These are phyloP conservation scores for Afroboletus lepidellus DNA, from an alignment of 1,284 basidiomycete species.

Conservation along the genomic window DNA sequence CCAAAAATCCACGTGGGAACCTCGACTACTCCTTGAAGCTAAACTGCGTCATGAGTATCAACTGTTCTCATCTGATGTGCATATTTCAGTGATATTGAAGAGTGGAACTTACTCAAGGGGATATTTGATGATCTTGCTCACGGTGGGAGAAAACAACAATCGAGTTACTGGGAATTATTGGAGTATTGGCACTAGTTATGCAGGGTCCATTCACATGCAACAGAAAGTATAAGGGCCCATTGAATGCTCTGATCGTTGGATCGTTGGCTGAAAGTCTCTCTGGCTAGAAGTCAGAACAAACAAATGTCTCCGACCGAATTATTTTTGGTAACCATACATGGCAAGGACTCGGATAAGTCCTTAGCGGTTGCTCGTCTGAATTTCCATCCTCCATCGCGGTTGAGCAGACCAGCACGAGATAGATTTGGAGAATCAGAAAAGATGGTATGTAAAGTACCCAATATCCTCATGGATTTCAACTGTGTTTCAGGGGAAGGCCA, in stretches of 20 bases:
- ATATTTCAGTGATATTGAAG: background rate
- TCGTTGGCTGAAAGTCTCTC: too few relatives aligned
- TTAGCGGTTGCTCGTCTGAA: background rate
- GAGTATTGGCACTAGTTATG: background rate
- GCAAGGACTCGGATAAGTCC: background rate
- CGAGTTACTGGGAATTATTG: background rate
- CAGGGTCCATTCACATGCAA: background rate
- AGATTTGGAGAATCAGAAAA: background rate
- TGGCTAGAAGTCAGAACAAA: too few relatives aligned
- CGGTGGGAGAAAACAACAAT: background rate
- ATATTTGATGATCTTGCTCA: background rate
- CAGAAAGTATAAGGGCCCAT: background rate
- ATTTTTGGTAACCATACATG: background rate
- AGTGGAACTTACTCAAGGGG: background rate
- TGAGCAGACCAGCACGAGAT: background rate
- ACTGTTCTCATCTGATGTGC: background rate
- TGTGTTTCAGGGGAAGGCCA: conserved; percentile 76
- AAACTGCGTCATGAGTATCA: background rate
- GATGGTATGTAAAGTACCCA: conserved; percentile 16
- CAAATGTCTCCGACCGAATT: background rate
- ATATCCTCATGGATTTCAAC: background rate
- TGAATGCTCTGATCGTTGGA: too few relatives aligned
- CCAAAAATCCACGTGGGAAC: background rate
- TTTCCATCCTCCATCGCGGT: background rate
- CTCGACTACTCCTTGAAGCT: background rate